Base-by-base conservation (phyloP, 305 asterid species). In the Fraxinus xanthoxyloides region DNA sequence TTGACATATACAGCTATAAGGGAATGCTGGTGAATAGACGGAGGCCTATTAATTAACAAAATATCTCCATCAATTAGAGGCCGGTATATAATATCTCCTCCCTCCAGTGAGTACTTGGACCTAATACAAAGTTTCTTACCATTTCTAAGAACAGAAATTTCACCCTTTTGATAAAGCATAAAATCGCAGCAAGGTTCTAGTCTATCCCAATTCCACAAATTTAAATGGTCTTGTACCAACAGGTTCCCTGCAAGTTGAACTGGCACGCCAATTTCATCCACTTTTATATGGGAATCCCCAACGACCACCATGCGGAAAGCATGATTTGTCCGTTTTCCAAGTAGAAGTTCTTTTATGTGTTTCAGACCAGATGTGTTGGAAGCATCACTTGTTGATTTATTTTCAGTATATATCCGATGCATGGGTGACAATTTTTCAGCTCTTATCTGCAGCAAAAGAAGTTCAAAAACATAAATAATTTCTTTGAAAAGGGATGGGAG, bases 11-110 rank as follows among this genome's bases (percentile, higher is more conserved):
- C 85, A 17, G 98, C 95, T 83, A 97, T 85, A 23, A 92, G 92
- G 9, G 99, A 97, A 77, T 97, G 99, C 67, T 93, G 99, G 84
- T 97, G 99, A 79, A 97, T 95, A 78, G 98, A 91, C 7, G 99
- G 99, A 70, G 98, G 98, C 82, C 99, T 90, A 77, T 94, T 94
- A 77, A 95, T 89, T 89, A 95, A 84, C 83, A 97, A 87, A 43
- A 87, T 82, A 84, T 97, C 99, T 85, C 98, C 99, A 85, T 97
- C 97, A 26, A 85, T 69, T 38, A 97, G 92, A 54, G 97, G 98
- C 84, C 99, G 80, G 48, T 88, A 77, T 12, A 97, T 77, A 23
- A 87, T 79, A 89, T 97, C 99, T 77, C 98, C 99, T 7, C 79
- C 56, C 70, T 82, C 88, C 85, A 97, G 75, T 91, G 86, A 83